phyloP scores from a whole-genome alignment of 1,284 basidiomycete genomes.

The Trametes hirsuta region DNA sequence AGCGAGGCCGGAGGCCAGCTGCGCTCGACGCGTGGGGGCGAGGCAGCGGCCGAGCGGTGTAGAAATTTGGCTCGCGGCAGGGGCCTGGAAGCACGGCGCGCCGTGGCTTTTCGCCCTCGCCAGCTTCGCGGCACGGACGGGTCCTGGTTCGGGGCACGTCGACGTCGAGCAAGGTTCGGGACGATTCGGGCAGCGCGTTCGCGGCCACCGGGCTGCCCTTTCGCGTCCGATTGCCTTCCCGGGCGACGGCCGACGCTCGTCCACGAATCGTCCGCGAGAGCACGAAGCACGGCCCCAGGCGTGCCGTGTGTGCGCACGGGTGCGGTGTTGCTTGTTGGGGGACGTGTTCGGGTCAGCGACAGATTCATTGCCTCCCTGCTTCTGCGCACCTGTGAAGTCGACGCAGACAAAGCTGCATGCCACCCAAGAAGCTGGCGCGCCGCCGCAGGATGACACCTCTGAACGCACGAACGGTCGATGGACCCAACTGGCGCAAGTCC shows the following conservation, averaged over 20 bases:
- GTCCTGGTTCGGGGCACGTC: constrained; percentile 9
- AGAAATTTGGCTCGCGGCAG: background rate
- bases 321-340: background rate
- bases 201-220: background rate
- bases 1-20: background rate
- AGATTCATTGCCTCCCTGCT: background rate
- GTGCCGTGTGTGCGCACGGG: background rate
- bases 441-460: background rate
- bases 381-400: too few species aligned
- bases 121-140: constrained; percentile 8
- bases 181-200: background rate
- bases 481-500: too few species aligned
- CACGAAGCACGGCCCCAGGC: background rate
- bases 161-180: constrained; percentile 8
- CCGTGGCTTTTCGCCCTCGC: background rate
- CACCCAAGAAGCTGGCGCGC: background rate
- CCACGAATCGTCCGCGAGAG: background rate
- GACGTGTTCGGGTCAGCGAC: background rate
- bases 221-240: background rate
- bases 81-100: background rate
- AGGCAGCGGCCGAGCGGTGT: background rate
- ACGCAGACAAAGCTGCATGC: background rate
- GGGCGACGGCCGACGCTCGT: background rate
- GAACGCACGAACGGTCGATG: background rate
- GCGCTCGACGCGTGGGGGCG: background rate